Evolutionary conservation across 768 basidiomycete species (phyloP).

Genomic region (Infundibulicybe gibba): DNA sequence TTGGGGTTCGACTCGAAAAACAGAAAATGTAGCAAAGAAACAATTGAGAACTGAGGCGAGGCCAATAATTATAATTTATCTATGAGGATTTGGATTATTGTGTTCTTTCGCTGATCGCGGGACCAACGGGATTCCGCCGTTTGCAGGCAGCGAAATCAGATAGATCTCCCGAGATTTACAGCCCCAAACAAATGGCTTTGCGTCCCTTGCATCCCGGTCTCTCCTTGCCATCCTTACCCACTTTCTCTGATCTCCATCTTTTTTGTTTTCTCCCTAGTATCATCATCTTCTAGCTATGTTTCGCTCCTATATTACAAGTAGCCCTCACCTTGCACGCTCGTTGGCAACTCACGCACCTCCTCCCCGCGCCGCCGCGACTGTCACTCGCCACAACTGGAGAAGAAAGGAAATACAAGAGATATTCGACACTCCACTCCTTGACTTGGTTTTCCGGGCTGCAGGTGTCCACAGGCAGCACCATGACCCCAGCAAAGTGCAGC

Average conservation of each 20-base stretch:
- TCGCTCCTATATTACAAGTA: constrained; percentile 20
- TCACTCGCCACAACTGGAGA: constrained; percentile 65
- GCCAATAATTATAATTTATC: no score
- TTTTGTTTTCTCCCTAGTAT: no score
- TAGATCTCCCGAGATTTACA: constrained; percentile 2
- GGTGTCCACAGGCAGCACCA: constrained; percentile 82
- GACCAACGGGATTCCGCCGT: no score
- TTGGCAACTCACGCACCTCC: constrained; percentile 61
- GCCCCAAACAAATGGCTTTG: neutral
- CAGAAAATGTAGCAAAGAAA: no score
- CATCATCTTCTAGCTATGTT: constrained; percentile 27
- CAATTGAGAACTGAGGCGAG: no score
- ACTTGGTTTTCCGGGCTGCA: constrained; percentile 86
- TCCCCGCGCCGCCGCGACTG: constrained; percentile 15
- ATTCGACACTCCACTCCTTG: constrained; percentile 83
- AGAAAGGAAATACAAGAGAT: constrained; percentile 80
- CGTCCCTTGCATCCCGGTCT: neutral
- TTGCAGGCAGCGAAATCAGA: no score
- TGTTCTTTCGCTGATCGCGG: no score
- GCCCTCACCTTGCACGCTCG: constrained; percentile 34
- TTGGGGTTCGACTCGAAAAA: no score
- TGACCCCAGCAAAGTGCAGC: constrained; percentile 86
- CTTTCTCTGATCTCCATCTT: no score
- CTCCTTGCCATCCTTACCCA: no score
- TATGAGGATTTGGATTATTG: no score